phyloP scores from a whole-genome alignment of 2,329 filamentous ascomycete genomes.

The Dactylonectria estremocensis region DNA sequence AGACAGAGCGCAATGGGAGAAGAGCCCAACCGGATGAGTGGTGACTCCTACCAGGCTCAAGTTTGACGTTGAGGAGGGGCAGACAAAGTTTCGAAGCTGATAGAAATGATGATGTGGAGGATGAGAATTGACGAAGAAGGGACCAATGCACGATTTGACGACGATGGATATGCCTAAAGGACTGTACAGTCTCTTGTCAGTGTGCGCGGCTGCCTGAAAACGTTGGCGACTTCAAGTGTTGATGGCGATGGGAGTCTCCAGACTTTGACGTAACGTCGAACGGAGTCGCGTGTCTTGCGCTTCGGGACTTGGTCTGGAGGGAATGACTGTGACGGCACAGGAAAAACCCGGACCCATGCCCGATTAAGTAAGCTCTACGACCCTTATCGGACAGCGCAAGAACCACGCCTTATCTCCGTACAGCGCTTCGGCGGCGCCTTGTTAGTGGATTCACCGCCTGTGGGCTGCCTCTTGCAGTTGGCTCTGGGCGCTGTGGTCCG shows the following conservation, averaged over 20 bases:
- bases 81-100: constrained; percentile 13
- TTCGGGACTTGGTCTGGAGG: constrained; percentile 3
- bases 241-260: constrained; percentile 20
- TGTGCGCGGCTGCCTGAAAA: not conserved
- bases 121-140: not conserved
- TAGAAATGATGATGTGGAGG: constrained; percentile 30
- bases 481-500: constrained; percentile 16
- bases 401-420: constrained; percentile 2
- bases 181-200: not conserved
- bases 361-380: constrained; percentile 46
- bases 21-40: constrained; percentile 62
- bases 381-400: constrained; percentile 43
- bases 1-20: constrained; percentile 52
- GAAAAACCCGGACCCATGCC: constrained; percentile 35
- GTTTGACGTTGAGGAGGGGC: constrained; percentile 41
- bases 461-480: constrained; percentile 17
- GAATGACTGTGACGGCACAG: constrained; percentile 29
- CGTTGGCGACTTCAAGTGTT: constrained; percentile 1
- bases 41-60: constrained; percentile 55
- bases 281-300: constrained; percentile 16
- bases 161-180: not conserved
- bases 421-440: constrained; percentile 19
- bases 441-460: constrained; percentile 27
- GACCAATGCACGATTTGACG: not conserved
- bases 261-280: constrained; percentile 31